Base-by-base conservation (phyloP, 441 rosid genomes). In the Bocquillonia castaneifolia region DNA sequence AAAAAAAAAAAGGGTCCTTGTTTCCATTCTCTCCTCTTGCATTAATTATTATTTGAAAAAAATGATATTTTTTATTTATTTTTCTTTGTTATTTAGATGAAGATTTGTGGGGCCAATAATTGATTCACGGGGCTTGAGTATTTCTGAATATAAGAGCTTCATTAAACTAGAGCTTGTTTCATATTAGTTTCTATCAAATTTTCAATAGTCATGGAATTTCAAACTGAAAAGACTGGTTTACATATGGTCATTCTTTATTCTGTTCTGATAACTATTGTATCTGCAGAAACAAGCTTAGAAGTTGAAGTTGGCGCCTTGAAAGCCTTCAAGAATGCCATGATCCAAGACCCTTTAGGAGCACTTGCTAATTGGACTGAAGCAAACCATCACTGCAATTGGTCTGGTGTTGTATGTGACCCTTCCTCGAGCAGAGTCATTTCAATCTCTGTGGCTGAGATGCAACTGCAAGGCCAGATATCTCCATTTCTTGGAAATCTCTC, bases 371-470 rank as follows among this genome's bases (percentile, higher is more conserved):
- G 98, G 98, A 85, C 75, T 10, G 78, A 69, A 52, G 73, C 74
- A 66, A 68, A 17, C 55, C 92, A 62, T 40, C 90, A 87, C 74
- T 90, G 98, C 82, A 87, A 83, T 54, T 90, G 98, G 98, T 78
- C 92, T 8, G 96, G 96, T 13, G 76, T 92, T 77, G 73, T 78
- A 31, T 90, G 95, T n/a, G 88, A 84, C 26, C 55, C 73, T 54
- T 75, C 81, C 50, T 71, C 78, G 0, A 62, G 79, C 40, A 84
- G 31, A 2, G 87, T 88, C 50, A 28, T 84, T 55, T 75, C 85
- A 0, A 71, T 92, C 74, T 61, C 83, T 60, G 73, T 92, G 39
- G 40, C 68, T 25, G 90, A 84, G 53, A 80, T 69, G 84, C 91
- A 85, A 83, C 91, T 92, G 64, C 52, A 58, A 39, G 98, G 98